Percentiles rank a stretch among this genome's conserved stretches.
phyloP scores from a whole-genome alignment of 192 early-diverging fungal species.

The Umbelopsis ramanniana region DNA sequence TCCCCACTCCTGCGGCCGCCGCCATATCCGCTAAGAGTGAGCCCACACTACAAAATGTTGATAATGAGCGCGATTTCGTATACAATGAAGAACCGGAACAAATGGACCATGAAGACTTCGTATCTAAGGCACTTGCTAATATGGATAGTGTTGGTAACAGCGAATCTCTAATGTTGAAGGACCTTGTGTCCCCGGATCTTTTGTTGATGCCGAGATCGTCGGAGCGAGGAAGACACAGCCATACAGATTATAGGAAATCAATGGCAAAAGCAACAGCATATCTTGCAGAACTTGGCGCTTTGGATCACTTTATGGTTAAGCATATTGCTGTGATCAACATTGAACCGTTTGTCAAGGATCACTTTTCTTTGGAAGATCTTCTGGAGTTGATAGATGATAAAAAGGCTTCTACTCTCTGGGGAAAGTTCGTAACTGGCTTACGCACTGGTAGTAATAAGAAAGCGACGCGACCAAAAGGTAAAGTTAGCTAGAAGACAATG shows the following conservation, averaged over 20 bases:
- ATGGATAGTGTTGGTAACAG: conserved; percentile 6
- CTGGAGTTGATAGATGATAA: conserved; percentile 75
- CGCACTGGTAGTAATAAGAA: conserved; percentile 55
- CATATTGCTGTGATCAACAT: conserved; percentile 83
- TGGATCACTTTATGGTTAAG: conserved; percentile 84
- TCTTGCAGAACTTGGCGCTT: conserved; percentile 70
- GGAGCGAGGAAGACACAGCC: not conserved
- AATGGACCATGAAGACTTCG: not conserved
- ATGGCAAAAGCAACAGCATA: conserved; percentile 37
- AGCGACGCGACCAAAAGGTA: conserved; percentile 53
- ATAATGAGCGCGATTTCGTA: not conserved
- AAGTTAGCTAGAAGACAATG: too few relatives aligned
- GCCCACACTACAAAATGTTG: not conserved
- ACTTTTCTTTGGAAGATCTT: conserved; percentile 75
- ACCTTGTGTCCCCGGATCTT: not conserved
- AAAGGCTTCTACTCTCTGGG: conserved; percentile 79
- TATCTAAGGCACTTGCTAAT: conserved; percentile 9
- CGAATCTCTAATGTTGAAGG: not conserved
- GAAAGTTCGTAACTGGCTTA: conserved; percentile 65
- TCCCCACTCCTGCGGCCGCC: conserved; percentile 10
- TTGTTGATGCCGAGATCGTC: not conserved
- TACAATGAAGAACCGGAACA: not conserved
- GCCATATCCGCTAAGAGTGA: conserved; percentile 13
- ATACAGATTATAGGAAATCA: conserved; percentile 25
- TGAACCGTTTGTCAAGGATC: conserved; percentile 69